Percentiles rank a stretch among this genome's conserved stretches.
Conservation (phyloP, 768 basidiomycete species). For the Suillus placidus region DNA sequence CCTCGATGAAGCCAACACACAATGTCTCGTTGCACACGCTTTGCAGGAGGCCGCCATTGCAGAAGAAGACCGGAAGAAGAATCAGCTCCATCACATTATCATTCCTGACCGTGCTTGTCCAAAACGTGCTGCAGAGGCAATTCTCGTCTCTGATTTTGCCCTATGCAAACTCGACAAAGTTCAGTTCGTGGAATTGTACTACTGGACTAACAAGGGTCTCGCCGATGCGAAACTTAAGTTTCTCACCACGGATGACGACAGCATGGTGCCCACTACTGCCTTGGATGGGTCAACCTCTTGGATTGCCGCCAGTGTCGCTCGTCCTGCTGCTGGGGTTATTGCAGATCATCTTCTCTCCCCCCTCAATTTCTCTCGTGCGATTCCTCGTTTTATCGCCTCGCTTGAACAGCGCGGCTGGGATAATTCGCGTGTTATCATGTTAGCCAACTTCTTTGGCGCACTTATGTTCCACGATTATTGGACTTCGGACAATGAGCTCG, state of each 20-base stretch:
- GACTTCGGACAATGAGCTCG: background rate
- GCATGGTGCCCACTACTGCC: background rate
- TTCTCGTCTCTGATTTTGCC: background rate
- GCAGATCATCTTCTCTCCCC: background rate
- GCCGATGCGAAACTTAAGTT: background rate
- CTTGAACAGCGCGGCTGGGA: background rate
- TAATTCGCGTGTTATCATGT: too few species aligned
- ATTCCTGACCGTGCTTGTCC: background rate
- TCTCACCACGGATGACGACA: background rate
- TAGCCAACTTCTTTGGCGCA: too few species aligned
- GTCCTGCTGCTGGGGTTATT: background rate
- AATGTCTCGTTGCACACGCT: background rate
- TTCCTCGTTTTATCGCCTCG: background rate
- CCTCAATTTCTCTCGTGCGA: background rate
- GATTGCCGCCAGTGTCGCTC: background rate
- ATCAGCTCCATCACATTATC: rapidly evolving
- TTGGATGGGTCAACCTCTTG: background rate
- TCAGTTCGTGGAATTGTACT: background rate
- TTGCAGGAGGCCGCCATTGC: rapidly evolving
- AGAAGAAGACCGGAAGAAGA: background rate
- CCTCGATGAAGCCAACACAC: rapidly evolving
- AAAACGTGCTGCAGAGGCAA: rapidly evolving
- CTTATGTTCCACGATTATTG: too few species aligned
- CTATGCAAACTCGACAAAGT: background rate
- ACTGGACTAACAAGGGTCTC: background rate